Evolutionary conservation across 495 filamentous ascomycete genomes (phyloP).

Genomic region (Talaromyces liani): DNA sequence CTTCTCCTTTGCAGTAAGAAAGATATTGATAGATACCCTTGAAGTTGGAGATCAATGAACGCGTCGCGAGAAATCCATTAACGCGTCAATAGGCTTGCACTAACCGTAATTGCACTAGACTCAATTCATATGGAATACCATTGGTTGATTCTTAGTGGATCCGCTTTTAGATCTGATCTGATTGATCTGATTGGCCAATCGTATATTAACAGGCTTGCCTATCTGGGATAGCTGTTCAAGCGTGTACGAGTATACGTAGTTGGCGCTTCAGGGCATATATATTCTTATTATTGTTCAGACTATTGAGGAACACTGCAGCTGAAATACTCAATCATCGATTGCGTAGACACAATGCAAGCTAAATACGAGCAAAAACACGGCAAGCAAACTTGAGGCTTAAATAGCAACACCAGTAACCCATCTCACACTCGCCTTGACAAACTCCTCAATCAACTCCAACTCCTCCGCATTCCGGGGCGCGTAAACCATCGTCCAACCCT

Average conservation of each 20-base stretch:
- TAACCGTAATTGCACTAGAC: background rate
- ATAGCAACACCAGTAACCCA: constrained; percentile 22
- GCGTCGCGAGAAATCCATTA: constrained; percentile 1
- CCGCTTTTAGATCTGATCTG: background rate
- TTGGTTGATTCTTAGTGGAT: background rate
- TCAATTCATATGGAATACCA: background rate
- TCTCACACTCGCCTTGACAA: constrained; percentile 16
- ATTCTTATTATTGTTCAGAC: background rate
- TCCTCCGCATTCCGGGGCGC: constrained; percentile 1
- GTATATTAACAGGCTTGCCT: too few relatives aligned
- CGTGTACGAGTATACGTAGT: too few relatives aligned
- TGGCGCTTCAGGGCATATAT: background rate
- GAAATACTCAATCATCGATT: background rate
- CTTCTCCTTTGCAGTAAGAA: background rate
- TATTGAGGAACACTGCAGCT: background rate
- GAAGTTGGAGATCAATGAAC: background rate
- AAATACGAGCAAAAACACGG: background rate
- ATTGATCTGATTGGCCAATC: too few relatives aligned
- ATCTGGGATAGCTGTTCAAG: too few relatives aligned
- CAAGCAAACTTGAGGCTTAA: background rate
- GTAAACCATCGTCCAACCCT: constrained; percentile 7
- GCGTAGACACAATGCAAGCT: background rate
- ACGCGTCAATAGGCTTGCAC: background rate
- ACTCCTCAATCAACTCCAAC: constrained; percentile 1
- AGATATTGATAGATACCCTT: too few relatives aligned